These are phyloP conservation scores for Botryosphaeria dothidea DNA, from an alignment of 2,329 filamentous ascomycete species.

Conservation along the genomic window DNA sequence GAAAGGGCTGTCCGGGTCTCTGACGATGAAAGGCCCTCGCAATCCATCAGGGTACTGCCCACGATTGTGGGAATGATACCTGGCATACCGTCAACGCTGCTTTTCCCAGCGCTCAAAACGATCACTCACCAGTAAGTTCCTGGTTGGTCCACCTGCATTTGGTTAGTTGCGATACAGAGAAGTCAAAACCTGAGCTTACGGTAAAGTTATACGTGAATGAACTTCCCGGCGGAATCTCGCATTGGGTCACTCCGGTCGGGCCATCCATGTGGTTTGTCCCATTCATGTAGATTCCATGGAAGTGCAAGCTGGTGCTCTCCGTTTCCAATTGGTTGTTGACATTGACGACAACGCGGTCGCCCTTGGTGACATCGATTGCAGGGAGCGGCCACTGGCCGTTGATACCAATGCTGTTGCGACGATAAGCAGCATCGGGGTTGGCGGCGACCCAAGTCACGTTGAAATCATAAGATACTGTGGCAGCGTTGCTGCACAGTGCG, in stretches of 20 bases:
- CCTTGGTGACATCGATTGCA: constrained; percentile 70
- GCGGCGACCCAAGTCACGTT: constrained; percentile 57
- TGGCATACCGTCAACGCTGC: background rate
- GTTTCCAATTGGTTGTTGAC: constrained; percentile 68
- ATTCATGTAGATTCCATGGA: constrained; percentile 77
- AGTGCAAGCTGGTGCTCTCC: constrained; percentile 67
- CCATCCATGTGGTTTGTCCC: constrained; percentile 76
- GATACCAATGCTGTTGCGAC: constrained; percentile 63
- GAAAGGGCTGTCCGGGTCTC: constrained; percentile 57
- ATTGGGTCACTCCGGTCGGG: constrained; percentile 62
- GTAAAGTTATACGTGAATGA: constrained; percentile 70
- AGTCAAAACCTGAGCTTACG: constrained; percentile 35
- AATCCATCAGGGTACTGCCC: constrained; percentile 69
- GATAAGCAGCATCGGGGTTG: constrained; percentile 55
- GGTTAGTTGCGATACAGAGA: background rate
- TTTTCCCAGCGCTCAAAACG: background rate
- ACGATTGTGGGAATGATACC: constrained; percentile 65
- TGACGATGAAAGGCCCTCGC: constrained; percentile 66
- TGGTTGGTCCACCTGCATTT: constrained; percentile 46
- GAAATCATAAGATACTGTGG: constrained; percentile 51
- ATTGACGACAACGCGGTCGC: constrained; percentile 70
- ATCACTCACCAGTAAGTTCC: constrained; percentile 54
- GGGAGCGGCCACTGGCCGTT: constrained; percentile 76
- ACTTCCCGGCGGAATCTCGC: constrained; percentile 59
- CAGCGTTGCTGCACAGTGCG: constrained; percentile 21